Conservation (phyloP, 1,139 yeast genomes). For the Blastobotrys niveus region DNA sequence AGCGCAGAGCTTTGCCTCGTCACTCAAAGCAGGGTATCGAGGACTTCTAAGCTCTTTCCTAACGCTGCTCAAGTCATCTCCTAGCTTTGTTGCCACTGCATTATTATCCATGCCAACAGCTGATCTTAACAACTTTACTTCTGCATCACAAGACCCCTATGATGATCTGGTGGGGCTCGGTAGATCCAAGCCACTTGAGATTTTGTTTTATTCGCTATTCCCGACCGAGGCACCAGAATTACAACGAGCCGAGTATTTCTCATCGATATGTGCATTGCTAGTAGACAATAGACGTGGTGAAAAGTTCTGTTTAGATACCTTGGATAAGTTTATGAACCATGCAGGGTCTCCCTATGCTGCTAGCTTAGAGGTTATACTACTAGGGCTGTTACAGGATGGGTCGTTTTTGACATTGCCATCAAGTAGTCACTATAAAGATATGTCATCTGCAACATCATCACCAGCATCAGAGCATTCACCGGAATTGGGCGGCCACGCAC, state of each 20-base stretch:
- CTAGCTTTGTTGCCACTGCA: conserved; percentile 33
- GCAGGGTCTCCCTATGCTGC: conserved; percentile 23
- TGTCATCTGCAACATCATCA: conserved; percentile 17
- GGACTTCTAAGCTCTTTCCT: conserved; percentile 32
- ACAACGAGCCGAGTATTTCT: conserved; percentile 31
- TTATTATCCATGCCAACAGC: conserved; percentile 26
- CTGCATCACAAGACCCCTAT: conserved; percentile 21
- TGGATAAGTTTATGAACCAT: conserved; percentile 22
- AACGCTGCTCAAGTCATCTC: conserved; percentile 34
- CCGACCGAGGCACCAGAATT: conserved; percentile 24
- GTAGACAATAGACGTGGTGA: conserved; percentile 24
- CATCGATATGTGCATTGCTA: conserved; percentile 27
- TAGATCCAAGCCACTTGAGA: conserved; percentile 31
- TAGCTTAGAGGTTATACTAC: conserved; percentile 23
- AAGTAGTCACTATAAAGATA: background rate
- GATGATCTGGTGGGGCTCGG: conserved; percentile 28
- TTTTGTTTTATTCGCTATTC: conserved; percentile 31
- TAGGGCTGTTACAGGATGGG: conserved; percentile 27
- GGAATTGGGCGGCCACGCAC: background rate
- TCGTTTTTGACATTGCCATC: conserved; percentile 20
- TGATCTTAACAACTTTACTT: conserved; percentile 25
- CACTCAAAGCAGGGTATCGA: conserved; percentile 25
- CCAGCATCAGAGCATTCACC: conserved; percentile 20
- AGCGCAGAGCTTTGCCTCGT: conserved; percentile 20
- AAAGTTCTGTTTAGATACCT: conserved; percentile 22